Percentiles rank a stretch among this genome's conserved stretches.
These are phyloP conservation scores for Globisporangium spinosum DNA, from an alignment of 352 stramenopile genomes.

Conservation along the genomic window DNA sequence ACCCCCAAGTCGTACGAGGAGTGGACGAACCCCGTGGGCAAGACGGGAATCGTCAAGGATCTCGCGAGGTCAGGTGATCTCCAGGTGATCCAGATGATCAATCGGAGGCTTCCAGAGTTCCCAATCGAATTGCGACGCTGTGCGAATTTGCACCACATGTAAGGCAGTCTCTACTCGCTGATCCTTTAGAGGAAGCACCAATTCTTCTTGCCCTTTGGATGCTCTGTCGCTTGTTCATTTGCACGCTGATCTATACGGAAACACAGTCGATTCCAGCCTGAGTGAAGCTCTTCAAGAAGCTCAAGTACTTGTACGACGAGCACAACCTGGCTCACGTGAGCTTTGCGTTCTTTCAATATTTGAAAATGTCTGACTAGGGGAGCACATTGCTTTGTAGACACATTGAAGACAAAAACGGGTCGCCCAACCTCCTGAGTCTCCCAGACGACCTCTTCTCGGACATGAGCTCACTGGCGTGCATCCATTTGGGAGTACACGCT, in stretches of 20 bases:
- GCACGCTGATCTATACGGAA: slow-evolving; percentile 11
- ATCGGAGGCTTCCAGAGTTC: slow-evolving; percentile 21
- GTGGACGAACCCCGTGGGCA: slow-evolving; percentile 25
- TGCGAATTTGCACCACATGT: neutral
- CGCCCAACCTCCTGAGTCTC: slow-evolving; percentile 1
- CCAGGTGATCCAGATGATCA: slow-evolving; percentile 38
- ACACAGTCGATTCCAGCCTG: slow-evolving; percentile 5
- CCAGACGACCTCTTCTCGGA: slow-evolving; percentile 7
- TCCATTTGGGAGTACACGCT: slow-evolving; percentile 1
- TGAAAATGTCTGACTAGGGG: too few species aligned
- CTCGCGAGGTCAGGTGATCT: slow-evolving; percentile 30
- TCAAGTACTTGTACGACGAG: slow-evolving; percentile 12
- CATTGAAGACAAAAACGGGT: neutral
- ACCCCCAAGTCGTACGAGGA: slow-evolving; percentile 22
- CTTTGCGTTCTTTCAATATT: neutral
- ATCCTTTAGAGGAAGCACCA: neutral
- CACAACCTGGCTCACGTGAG: neutral
- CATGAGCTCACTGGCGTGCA: neutral
- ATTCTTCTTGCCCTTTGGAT: neutral
- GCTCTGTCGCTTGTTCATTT: neutral
- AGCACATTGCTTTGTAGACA: neutral
- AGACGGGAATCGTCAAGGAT: slow-evolving; percentile 22
- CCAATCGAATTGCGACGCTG: slow-evolving; percentile 11
- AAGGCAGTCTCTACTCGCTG: neutral
- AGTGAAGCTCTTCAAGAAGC: slow-evolving; percentile 5